A percentile compares a stretch with the other conserved stretches of the same genome.
phyloP scores from a whole-genome alignment of 805 yeast genomes.

The Metschnikowia santaceciliae region DNA sequence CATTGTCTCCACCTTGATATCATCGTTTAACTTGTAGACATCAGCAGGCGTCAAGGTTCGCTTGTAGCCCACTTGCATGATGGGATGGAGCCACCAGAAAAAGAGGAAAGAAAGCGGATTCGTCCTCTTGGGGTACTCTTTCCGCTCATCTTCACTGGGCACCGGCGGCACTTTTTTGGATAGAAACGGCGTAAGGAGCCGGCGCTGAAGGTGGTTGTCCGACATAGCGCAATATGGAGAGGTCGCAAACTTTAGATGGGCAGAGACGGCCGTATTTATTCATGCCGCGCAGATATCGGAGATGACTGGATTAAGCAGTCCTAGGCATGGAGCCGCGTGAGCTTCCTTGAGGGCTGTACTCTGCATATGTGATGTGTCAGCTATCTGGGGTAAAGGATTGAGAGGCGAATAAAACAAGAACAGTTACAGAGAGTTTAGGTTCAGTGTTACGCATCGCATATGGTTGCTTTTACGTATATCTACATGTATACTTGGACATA shows the following conservation, averaged over 20 bases:
- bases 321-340: neutral
- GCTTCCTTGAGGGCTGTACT: neutral
- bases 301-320: constrained; percentile 4
- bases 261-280: neutral
- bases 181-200: constrained; percentile 32
- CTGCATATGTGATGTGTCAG: constrained; percentile 1
- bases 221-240: constrained; percentile 2
- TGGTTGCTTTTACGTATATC: too few relatives aligned
- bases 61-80: constrained; percentile 64
- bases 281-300: constrained; percentile 12
- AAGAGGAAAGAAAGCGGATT: constrained; percentile 41
- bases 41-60: constrained; percentile 67
- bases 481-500: too few relatives aligned
- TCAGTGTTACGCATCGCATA: too few relatives aligned
- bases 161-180: constrained; percentile 44
- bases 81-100: constrained; percentile 67
- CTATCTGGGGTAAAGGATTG: neutral
- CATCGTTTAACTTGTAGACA: constrained; percentile 39
- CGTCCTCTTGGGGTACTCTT: constrained; percentile 41
- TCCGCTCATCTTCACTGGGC: constrained; percentile 50
- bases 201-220: constrained; percentile 24
- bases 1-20: constrained; percentile 32
- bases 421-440: too few relatives aligned
- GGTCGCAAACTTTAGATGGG: neutral
- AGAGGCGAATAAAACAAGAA: too few relatives aligned